Evolutionary conservation across 2,329 filamentous ascomycete genomes (phyloP), one percentile per base, ranked within the genome.

Genomic region (Ampelomyces quisqualis): DNA sequence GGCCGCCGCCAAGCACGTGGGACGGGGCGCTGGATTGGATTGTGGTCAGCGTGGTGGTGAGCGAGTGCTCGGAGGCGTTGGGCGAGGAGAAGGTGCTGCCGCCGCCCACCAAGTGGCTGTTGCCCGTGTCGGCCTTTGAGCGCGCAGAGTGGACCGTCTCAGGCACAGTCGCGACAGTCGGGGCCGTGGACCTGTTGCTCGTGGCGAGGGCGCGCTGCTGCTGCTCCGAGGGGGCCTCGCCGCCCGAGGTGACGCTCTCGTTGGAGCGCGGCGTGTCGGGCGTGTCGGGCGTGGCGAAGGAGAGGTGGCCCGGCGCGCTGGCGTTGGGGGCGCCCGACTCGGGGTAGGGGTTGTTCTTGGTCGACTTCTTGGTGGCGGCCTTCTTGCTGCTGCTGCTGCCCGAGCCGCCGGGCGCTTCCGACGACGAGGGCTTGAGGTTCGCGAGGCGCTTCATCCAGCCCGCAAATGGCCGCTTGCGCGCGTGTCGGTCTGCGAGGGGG

Each of bases 261-360:
- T 64, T 60, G 10, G 64, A 65, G 29, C 56, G 64, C 19, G 57
- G 55, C 13, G 30, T 21, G n/a, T 11, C 17, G 9, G 22, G 22
- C 34, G 62, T 65, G 33, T 50, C 55, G 70, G 79, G 41, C 73
- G 84, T 58, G 11, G 73, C 71, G 46, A 75, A 73, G 36, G 77
- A 77, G 40, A 74, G 65, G 43, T 71, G 70, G 36, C 63, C 66
- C 19, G 52, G 54, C 40, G 67, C 68, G 49, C 64, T 67, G 44
- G 77, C 43, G 73, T 74, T 57, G 72, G 73, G 46, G 60, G 78
- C 78, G 43, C 86, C 87, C 2, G 89, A 94, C 57, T 91, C 79
- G 7, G 88, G 88, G 62, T 96, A 96, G n/a, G 90, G 90, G 64
- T 91, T 91, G 75, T 95, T 95, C 68, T 91, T 91, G 74, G n/a